Evolutionary conservation across 1,139 yeast species (phyloP).

Genomic region (Zygosaccharomyces sapae): DNA sequence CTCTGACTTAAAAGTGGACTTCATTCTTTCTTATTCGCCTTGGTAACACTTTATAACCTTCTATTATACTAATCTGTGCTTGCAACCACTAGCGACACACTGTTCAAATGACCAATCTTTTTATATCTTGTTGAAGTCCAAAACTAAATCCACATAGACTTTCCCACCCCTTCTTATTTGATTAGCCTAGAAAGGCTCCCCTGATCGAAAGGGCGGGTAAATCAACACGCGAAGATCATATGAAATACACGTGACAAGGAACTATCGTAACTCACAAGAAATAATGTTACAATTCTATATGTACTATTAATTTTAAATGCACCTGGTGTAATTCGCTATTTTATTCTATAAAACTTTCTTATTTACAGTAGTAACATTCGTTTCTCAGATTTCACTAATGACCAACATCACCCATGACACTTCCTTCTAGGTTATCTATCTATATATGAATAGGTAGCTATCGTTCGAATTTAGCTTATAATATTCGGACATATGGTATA

Average conservation of each 20-base stretch:
- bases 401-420: too few relatives aligned
- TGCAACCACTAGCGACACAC: slow-evolving; percentile 2
- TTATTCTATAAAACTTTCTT: too few relatives aligned
- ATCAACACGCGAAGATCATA: background rate
- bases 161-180: slow-evolving; percentile 9
- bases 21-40: slow-evolving; percentile 21
- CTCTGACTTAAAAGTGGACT: slow-evolving; percentile 37
- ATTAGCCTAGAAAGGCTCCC: slow-evolving; percentile 4
- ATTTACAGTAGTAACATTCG: too few relatives aligned
- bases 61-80: slow-evolving; percentile 3
- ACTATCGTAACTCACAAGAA: too few relatives aligned
- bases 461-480: too few relatives aligned
- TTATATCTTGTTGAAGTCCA: background rate
- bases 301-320: too few relatives aligned
- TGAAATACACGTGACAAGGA: background rate
- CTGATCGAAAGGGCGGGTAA: slow-evolving; percentile 8
- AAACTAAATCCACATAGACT: slow-evolving; percentile 3
- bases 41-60: slow-evolving; percentile 8
- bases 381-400: too few relatives aligned
- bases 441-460: too few relatives aligned
- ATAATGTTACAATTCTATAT: too few relatives aligned
- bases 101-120: background rate
- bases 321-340: too few relatives aligned
- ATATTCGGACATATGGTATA: too few relatives aligned
- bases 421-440: too few relatives aligned